Base-by-base conservation (phyloP, 805 yeast genomes). In the Kodamaea jinghongensis region DNA sequence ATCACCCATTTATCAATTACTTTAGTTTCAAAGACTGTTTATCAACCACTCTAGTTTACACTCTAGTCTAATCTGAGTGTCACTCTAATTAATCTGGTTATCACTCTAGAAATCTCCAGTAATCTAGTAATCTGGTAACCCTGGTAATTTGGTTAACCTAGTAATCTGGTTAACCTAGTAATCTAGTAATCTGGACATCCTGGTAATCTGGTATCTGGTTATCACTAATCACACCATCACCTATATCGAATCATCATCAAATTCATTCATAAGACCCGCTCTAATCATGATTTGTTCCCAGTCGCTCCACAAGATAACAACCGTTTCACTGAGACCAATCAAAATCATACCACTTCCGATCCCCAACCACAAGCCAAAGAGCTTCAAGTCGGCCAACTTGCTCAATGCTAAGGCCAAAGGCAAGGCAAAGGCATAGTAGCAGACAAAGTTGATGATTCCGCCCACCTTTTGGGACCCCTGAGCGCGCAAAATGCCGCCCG, bases 391-490 rank as follows among this genome's bases (percentile, higher is more conserved):
- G 11, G 62, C 60, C 6, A 58, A 52, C 36, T 60, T 52, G 10
- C 86, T 78, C n/a, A 85, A 62, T 12, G 73, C 49, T 22, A 79
- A 63, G 0, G 87, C 84, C 27, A 81, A 48, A 0, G 95, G 95
- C 29, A 85, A 66, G 1, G 87, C 90, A 45, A 83, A 62, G 3
- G 73, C 70, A 57, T 86, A 86, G 60, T 86, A 86, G 0, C 82
- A 75, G n/a, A 83, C 54, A 33, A 86, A 66, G 51, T 85, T 86
- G 36, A 86, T 65, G 9, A 75, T 48, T 0, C 91, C 87, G 2
- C 95, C 95, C 33, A 83, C 70, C 35, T 71, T 74, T 56, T 86
- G 95, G 33, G 80, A 64, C 0, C 91, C 95, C 56, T 83, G 82
- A 1, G 90, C 89, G 44, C 95, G 65, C 42, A 86, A 62, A 26